Percentiles rank a stretch among this genome's conserved stretches.
These are phyloP conservation scores for Hypholoma sublateritium DNA, from an alignment of 768 basidiomycete species.

Conservation along the genomic window DNA sequence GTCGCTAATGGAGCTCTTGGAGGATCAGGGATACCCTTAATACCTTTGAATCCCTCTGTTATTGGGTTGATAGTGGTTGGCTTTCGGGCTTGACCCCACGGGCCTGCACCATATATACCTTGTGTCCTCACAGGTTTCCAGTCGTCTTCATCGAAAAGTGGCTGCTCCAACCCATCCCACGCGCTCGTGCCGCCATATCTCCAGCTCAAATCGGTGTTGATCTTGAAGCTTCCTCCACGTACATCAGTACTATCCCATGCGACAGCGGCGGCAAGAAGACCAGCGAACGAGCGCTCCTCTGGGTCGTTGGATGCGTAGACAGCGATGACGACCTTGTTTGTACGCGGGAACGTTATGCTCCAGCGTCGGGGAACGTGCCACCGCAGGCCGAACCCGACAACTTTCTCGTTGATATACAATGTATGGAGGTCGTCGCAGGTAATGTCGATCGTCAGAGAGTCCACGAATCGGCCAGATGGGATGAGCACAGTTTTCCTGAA, in stretches of 20 bases:
- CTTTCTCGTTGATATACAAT: conserved; percentile 1
- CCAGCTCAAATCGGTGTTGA: conserved; percentile 2
- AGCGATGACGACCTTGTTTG: neutral
- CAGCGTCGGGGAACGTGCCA: neutral
- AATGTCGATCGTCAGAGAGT: conserved; percentile 2
- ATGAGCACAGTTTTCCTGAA: conserved; percentile 11
- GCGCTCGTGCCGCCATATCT: neutral
- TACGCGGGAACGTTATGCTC: neutral
- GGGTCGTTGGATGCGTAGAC: neutral
- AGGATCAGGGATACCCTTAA: neutral
- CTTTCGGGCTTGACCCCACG: neutral
- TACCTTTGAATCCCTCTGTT: neutral
- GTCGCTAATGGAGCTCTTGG: neutral
- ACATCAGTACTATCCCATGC: neutral
- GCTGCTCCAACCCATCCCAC: neutral
- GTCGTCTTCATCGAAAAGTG: neutral
- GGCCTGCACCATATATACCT: neutral
- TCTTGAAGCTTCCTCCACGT: neutral
- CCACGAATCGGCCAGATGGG: neutral
- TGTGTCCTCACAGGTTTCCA: neutral
- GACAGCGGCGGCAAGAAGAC: neutral
- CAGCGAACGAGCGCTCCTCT: neutral
- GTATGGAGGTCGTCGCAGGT: neutral
- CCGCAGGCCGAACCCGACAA: neutral
- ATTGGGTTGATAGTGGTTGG: neutral